Evolutionary conservation across 192 early-diverging fungal genomes (phyloP).

Genomic region (Entrophospora sp.): DNA sequence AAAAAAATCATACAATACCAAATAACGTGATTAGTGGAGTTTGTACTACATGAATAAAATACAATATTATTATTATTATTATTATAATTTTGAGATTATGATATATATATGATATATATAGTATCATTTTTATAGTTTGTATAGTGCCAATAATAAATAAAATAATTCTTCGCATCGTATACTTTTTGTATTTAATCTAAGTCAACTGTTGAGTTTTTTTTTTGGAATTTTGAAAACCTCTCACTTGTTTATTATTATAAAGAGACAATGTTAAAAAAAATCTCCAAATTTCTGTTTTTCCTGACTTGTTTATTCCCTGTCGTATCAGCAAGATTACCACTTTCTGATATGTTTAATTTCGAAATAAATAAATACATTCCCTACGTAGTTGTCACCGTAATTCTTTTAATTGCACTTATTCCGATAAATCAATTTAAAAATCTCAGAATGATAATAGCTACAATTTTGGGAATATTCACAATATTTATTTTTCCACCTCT

Average conservation of each 20-base stretch:
- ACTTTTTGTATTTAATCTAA: too few species aligned
- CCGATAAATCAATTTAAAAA: constrained; percentile 6
- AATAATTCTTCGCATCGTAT: too few species aligned
- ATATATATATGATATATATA: too few species aligned
- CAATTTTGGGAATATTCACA: background rate
- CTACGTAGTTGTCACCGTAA: background rate
- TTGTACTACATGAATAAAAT: too few species aligned
- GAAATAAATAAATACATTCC: constrained; percentile 8
- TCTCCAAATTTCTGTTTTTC: background rate
- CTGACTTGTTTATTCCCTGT: constrained; percentile 1
- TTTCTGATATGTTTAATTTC: constrained; percentile 16
- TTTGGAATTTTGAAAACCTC: background rate
- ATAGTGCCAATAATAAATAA: too few species aligned
- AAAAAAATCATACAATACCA: too few species aligned
- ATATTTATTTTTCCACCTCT: background rate
- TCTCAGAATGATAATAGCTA: background rate
- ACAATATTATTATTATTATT: too few species aligned
- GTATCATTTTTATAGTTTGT: too few species aligned
- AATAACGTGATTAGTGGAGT: too few species aligned
- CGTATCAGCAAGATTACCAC: constrained; percentile 13
- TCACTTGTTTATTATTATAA: background rate
- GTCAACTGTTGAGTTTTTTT: background rate
- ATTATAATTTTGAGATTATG: too few species aligned
- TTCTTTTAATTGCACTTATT: background rate
- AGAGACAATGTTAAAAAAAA: background rate